Evolutionary conservation across 192 early-diverging fungal genomes (phyloP), one percentile per base, ranked within the genome.

Genomic region (Borealophlyctis nickersoniae): DNA sequence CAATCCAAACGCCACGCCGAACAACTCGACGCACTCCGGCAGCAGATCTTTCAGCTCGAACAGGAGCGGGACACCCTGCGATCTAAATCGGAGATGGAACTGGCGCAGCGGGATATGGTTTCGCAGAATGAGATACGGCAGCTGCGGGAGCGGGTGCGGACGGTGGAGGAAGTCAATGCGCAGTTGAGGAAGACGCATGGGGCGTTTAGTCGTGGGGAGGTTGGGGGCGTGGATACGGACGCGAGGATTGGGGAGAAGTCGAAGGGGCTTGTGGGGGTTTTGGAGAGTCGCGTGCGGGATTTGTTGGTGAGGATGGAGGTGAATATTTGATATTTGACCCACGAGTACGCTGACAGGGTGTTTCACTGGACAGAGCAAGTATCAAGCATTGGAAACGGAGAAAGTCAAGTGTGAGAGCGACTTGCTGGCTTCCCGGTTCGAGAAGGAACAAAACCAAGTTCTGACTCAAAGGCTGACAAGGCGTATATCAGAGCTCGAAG

Each of bases 261-360:
- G n/a, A 24, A 26, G 1, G 58, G 56, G 16, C 22, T 69, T 3
- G 70, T 69, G 19, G 48, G 30, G 4, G 58, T 74, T 16, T 54
- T 77, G 59, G 75, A 77, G 49, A 66, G 62, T 19, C 48, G 72
- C 4, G 67, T 77, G n/a, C 68, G 69, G 31, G 75, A 77, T 53
- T 36, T 72, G 13, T n/a, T 77, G 49, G 60, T 70, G 39, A 5
- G 71, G 22, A 7, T 13, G 9, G 39, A 19, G 7, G 9, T 7
- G 39, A 45, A 7, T 45, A 13, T 45, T 45, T 7, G 39, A 7
- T 13, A 19, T 45, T 7, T 45, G 39, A 19, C 19, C 19, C 9
- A 19, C 39, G 19, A n/a, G n/a, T n/a, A n/a, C n/a, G 39, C 19
- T 45, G 39, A 45, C 7, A 45, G 9, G 7, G 19, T 13, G 9